phyloP scores from a whole-genome alignment of 1,284 basidiomycete genomes.

The Marasmius sp. region DNA sequence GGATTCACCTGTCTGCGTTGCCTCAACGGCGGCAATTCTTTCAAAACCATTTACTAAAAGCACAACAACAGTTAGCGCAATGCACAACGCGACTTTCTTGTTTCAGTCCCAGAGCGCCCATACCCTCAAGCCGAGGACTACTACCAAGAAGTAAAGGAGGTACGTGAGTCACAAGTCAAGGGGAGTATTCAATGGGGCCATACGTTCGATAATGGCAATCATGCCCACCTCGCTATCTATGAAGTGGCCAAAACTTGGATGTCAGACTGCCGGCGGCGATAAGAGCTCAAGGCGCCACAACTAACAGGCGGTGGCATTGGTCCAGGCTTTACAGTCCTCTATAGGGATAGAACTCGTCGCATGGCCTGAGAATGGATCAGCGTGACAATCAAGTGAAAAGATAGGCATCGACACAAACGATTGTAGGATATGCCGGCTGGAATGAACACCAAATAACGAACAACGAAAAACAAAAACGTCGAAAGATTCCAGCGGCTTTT shows the following conservation, averaged over 20 bases:
- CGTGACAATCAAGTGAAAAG: too few relatives aligned
- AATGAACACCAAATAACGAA: neutral
- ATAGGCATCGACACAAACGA: neutral
- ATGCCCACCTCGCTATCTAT: neutral
- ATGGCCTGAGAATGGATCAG: neutral
- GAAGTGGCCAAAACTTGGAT: too few relatives aligned
- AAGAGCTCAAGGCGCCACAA: too few relatives aligned
- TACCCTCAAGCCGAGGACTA: neutral
- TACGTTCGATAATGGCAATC: neutral
- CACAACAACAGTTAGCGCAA: neutral
- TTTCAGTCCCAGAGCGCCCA: neutral
- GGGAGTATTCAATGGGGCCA: too few relatives aligned
- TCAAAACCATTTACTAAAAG: neutral
- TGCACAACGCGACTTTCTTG: neutral
- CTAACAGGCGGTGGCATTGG: neutral
- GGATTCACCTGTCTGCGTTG: neutral
- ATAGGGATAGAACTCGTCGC: neutral
- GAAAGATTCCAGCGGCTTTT: neutral
- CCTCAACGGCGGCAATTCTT: neutral
- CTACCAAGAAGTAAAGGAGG: neutral
- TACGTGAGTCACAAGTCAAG: too few relatives aligned
- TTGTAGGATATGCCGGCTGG: neutral
- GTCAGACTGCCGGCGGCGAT: too few relatives aligned
- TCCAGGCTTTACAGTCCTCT: neutral
- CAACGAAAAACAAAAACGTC: neutral